Conservation (phyloP, 768 basidiomycete species). For the Russula ochroleuca region DNA sequence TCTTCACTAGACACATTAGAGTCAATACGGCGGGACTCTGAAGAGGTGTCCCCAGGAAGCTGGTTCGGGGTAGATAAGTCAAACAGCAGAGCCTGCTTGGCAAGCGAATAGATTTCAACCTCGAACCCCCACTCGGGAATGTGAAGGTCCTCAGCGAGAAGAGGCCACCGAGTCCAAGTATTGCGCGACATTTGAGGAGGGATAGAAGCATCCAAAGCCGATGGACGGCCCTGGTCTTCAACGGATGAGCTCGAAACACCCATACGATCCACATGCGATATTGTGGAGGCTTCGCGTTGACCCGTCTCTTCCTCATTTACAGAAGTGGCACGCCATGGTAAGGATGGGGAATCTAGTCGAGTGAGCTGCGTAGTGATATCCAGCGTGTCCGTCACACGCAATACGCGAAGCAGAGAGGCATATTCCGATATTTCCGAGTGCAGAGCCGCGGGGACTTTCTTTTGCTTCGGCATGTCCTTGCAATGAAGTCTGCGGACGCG, state of each 20-base stretch:
- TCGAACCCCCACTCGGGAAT: constrained; percentile 66
- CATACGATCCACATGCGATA: constrained; percentile 10
- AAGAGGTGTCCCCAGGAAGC: constrained; percentile 21
- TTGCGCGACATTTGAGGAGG: constrained; percentile 35
- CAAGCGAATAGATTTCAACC: constrained; percentile 59
- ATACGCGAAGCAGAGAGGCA: constrained; percentile 56
- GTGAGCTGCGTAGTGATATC: constrained; percentile 54
- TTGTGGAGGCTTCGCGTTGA: neutral
- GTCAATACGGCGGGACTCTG: neutral
- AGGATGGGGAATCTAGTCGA: constrained; percentile 21
- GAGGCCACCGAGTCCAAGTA: constrained; percentile 75
- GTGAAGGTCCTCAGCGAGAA: constrained; percentile 54
- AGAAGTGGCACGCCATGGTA: neutral
- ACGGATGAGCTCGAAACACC: constrained; percentile 5
- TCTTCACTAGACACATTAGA: constrained; percentile 22
- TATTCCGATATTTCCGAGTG: constrained; percentile 68
- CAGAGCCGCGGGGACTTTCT: constrained; percentile 49
- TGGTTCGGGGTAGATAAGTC: constrained; percentile 27
- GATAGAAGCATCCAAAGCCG: neutral
- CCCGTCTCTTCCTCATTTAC: constrained; percentile 18
- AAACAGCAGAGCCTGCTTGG: constrained; percentile 33
- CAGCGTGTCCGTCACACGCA: constrained; percentile 53
- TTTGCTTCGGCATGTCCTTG: constrained; percentile 38
- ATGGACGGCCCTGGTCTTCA: neutral
- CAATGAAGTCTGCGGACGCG: neutral